Base-by-base conservation (phyloP, 805 yeast species). In the Yarrowia sp. region DNA sequence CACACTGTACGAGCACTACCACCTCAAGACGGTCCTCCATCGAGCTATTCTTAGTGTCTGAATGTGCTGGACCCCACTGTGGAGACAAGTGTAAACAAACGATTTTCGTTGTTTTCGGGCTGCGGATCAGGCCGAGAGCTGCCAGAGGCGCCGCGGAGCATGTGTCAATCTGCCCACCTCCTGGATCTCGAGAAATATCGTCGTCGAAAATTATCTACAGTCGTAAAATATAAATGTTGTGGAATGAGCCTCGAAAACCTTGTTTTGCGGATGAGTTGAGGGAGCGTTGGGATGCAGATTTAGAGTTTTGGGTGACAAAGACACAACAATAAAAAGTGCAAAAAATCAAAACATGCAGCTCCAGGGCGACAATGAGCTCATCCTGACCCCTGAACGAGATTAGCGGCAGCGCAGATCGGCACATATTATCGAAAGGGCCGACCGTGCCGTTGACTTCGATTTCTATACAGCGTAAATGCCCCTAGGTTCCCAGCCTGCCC, bases 131-230 rank as follows among this genome's bases (percentile, higher is more conserved):
- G n/a, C n/a, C n/a, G n/a, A n/a, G n/a, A n/a, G n/a, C n/a, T n/a
- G n/a, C n/a, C n/a, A n/a, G n/a, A n/a, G n/a, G n/a, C n/a, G n/a
- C n/a, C n/a, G n/a, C n/a, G n/a, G n/a, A n/a, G n/a, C n/a, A n/a
- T n/a, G n/a, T n/a, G n/a, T n/a, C n/a, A n/a, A n/a, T n/a, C n/a
- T n/a, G n/a, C 18, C 22, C 39, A 35, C 22, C 14, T 35, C 39
- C 22, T 35, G 39, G 39, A 18, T 18, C 21, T 35, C 39, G n/a
- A n/a, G n/a, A n/a, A n/a, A n/a, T n/a, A n/a, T n/a, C n/a, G n/a
- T n/a, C n/a, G n/a, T n/a, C n/a, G n/a, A n/a, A n/a, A 38, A 38
- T 38, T 38, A 38, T 38, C 25, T 38, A 38, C 42, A 38, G 42
- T 12, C 25, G 10, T 5, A 13, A n/a, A 21, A 13, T 21, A 6